Percentiles rank a stretch among this genome's conserved stretches.
phyloP scores from a whole-genome alignment of 1,284 basidiomycete genomes.

The Pholiota adiposa region DNA sequence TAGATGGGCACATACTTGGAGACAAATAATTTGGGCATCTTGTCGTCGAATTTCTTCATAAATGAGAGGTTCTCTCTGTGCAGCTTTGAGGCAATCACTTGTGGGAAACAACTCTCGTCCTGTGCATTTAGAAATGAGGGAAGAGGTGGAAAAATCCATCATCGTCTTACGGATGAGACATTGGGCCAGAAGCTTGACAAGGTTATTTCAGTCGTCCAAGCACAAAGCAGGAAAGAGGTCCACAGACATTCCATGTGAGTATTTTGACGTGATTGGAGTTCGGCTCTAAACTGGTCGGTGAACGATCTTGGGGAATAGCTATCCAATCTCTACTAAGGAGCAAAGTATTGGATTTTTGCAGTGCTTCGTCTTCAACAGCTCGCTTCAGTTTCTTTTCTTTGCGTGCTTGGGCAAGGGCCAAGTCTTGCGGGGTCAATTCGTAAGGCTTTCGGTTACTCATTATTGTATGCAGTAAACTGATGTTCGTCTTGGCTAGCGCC shows the following conservation, averaged over 20 bases:
- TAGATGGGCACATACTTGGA: no score
- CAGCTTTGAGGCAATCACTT: conserved; percentile 79
- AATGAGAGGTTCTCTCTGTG: conserved; percentile 76
- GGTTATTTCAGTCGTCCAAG: conserved; percentile 10
- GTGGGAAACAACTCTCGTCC: conserved; percentile 87
- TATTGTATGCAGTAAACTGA: background rate
- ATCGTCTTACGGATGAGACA: conserved; percentile 70
- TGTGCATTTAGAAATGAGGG: conserved; percentile 32
- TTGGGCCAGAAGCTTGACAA: conserved; percentile 71
- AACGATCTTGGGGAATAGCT: conserved; percentile 29
- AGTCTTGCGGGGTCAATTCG: conserved; percentile 55
- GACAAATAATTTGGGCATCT: conserved; percentile 77
- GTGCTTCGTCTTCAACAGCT: conserved; percentile 17
- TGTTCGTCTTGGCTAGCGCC: background rate
- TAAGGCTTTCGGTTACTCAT: conserved; percentile 11
- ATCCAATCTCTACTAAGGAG: conserved; percentile 62
- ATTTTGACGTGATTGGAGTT: conserved; percentile 47
- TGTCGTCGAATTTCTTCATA: conserved; percentile 72
- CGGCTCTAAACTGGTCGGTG: conserved; percentile 10
- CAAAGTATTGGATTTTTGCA: conserved; percentile 21
- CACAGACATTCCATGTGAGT: conserved; percentile 81
- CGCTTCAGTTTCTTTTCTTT: conserved; percentile 50
- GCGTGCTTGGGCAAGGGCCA: conserved; percentile 57
- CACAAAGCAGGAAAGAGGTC: conserved; percentile 11
- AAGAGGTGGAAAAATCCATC: background rate